Conservation (phyloP, 176 grass and related monocot genomes). For the Areca catechu region DNA sequence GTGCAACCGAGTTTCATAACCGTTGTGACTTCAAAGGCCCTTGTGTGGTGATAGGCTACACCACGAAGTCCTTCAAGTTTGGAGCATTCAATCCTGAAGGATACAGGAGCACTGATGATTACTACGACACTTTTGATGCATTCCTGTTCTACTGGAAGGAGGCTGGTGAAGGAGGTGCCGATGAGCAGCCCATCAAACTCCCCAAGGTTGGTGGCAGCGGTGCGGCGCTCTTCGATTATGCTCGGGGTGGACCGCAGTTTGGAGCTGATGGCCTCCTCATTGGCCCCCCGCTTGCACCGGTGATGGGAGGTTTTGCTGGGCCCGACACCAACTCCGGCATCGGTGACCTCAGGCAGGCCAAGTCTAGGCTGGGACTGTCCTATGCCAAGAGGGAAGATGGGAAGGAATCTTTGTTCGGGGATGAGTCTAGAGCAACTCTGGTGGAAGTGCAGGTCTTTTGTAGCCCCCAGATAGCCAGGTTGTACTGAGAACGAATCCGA, state of each 20-base stretch:
- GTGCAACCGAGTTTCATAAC: constrained; percentile 62
- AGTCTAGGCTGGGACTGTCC: constrained; percentile 75
- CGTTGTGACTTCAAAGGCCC: constrained; percentile 84
- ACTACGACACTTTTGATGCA: constrained; percentile 75
- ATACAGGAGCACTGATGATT: constrained; percentile 88
- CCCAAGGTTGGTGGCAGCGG: constrained; percentile 82
- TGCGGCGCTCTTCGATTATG: constrained; percentile 86
- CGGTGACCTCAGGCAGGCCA: constrained; percentile 57
- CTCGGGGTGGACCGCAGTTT: constrained; percentile 78
- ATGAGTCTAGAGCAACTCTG: constrained; percentile 32
- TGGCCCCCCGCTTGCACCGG: constrained; percentile 68
- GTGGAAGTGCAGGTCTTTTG: constrained; percentile 83
- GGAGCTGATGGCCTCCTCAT: constrained; percentile 89
- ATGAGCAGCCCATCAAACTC: constrained; percentile 26
- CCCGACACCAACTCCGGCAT: constrained; percentile 65
- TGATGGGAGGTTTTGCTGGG: constrained; percentile 84
- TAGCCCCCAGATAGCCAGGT: constrained; percentile 63
- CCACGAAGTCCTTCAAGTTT: constrained; percentile 32
- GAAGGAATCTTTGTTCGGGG: constrained; percentile 75
- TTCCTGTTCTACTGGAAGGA: constrained; percentile 87
- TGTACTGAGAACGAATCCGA: constrained; percentile 30
- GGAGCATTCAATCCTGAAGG: constrained; percentile 87
- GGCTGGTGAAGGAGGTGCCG: not conserved
- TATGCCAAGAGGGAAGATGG: constrained; percentile 68
- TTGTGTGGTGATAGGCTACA: constrained; percentile 63